These are phyloP conservation scores for Panus rudis DNA, from an alignment of 768 basidiomycete species.

Conservation along the genomic window DNA sequence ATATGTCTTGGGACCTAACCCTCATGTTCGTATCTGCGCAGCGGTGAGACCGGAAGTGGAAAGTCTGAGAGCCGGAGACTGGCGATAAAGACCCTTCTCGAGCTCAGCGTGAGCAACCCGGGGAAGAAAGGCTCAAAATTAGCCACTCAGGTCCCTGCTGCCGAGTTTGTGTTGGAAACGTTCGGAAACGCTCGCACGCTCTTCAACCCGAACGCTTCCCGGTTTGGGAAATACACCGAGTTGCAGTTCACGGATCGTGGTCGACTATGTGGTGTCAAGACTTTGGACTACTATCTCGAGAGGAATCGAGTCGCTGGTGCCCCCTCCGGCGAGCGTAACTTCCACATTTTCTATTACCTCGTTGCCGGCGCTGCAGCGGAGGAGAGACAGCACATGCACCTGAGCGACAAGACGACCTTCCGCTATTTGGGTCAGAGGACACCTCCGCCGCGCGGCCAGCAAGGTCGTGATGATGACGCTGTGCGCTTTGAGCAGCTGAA, in stretches of 20 bases:
- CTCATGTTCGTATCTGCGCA: slow-evolving; percentile 24
- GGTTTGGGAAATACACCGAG: slow-evolving; percentile 97
- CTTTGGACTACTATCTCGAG: slow-evolving; percentile 95
- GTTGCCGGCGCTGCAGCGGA: slow-evolving; percentile 85
- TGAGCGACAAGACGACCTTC: slow-evolving; percentile 75
- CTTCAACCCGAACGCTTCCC: slow-evolving; percentile 91
- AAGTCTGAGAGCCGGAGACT: slow-evolving; percentile 89
- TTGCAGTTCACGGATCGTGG: slow-evolving; percentile 94
- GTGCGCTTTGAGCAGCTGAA: slow-evolving; percentile 90
- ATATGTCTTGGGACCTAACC: not conserved
- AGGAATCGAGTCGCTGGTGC: slow-evolving; percentile 82
- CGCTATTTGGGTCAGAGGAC: slow-evolving; percentile 77
- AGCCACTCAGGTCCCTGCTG: slow-evolving; percentile 77
- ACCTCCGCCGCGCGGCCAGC: slow-evolving; percentile 31
- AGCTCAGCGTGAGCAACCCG: slow-evolving; percentile 78
- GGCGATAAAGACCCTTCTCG: slow-evolving; percentile 89
- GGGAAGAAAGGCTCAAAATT: slow-evolving; percentile 95
- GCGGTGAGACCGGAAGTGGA: slow-evolving; percentile 89
- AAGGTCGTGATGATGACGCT: slow-evolving; percentile 72
- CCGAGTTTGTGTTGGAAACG: slow-evolving; percentile 91
- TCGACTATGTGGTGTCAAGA: slow-evolving; percentile 83
- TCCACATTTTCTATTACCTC: slow-evolving; percentile 97
- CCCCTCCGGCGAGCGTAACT: slow-evolving; percentile 90
- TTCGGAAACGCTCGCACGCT: slow-evolving; percentile 92
- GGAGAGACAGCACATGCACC: slow-evolving; percentile 82